Conservation (phyloP, 2,329 filamentous ascomycete genomes). For the Penicillium sp. region DNA sequence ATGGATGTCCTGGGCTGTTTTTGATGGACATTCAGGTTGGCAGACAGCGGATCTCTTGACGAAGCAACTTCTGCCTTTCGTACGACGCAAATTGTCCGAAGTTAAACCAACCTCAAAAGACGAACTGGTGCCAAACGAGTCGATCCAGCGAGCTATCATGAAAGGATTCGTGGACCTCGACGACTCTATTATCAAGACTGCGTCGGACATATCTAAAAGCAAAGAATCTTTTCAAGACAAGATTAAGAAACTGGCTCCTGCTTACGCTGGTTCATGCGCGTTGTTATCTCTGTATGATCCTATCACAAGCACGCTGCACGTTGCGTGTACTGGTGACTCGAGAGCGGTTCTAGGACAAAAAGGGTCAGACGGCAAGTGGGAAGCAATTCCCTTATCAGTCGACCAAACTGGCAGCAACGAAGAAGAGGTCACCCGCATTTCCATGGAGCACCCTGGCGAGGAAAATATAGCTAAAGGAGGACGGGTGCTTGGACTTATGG, state of each 20-base stretch:
- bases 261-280: conserved; percentile 59
- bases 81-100: conserved; percentile 17
- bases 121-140: conserved; percentile 4
- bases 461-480: conserved; percentile 56
- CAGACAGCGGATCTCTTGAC: conserved; percentile 27
- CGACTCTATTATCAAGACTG: conserved; percentile 25
- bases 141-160: conserved; percentile 22
- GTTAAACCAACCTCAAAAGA: conserved; percentile 6
- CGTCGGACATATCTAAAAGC: conserved; percentile 13
- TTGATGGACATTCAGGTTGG: conserved; percentile 39
- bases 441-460: conserved; percentile 61
- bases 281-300: conserved; percentile 63
- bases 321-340: conserved; percentile 67
- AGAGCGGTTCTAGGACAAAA: conserved; percentile 59
- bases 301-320: conserved; percentile 51
- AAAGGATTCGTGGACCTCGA: conserved; percentile 26
- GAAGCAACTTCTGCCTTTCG: conserved; percentile 22
- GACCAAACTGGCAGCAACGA: conserved; percentile 66
- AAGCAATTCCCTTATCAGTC: conserved; percentile 54
- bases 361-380: conserved; percentile 46
- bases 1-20: conserved; percentile 40
- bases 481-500: conserved; percentile 59
- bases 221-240: conserved; percentile 21
- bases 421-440: conserved; percentile 56
- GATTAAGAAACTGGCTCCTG: conserved; percentile 23